Percentiles rank a stretch among this genome's conserved stretches.
Evolutionary conservation across 2,329 filamentous ascomycete genomes (phyloP).

Genomic region (Arthroderma sp.): DNA sequence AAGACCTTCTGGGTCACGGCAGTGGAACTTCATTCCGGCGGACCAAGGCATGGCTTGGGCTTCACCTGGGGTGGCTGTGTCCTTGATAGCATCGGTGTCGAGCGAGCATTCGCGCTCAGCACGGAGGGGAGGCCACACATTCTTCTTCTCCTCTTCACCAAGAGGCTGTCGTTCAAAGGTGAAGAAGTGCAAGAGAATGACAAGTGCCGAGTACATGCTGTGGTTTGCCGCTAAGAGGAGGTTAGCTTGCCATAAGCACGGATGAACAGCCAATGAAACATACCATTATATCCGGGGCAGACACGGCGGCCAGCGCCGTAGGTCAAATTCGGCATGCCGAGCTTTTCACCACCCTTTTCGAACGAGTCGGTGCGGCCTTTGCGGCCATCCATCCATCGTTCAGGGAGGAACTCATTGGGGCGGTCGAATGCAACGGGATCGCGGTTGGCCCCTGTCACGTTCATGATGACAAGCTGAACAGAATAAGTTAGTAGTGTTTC

Average conservation of each 20-base stretch:
- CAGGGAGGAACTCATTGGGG: slow-evolving; percentile 4
- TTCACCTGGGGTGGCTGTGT: slow-evolving; percentile 11
- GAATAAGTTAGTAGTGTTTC: not conserved
- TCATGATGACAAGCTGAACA: slow-evolving; percentile 7
- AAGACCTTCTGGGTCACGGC: not conserved
- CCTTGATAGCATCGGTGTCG: slow-evolving; percentile 10
- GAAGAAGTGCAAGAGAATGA: slow-evolving; percentile 12
- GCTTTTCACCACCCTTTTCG: slow-evolving; percentile 4
- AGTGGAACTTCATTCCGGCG: slow-evolving; percentile 11
- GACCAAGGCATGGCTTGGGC: slow-evolving; percentile 12
- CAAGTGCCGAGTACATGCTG: slow-evolving; percentile 11
- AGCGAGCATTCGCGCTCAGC: slow-evolving; percentile 12
- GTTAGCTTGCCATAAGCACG: too few species aligned
- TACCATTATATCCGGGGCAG: slow-evolving; percentile 5
- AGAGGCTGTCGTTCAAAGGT: slow-evolving; percentile 12
- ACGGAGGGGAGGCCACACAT: slow-evolving; percentile 17
- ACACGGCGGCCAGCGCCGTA: slow-evolving; percentile 5
- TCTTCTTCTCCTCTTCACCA: slow-evolving; percentile 10
- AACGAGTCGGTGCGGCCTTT: slow-evolving; percentile 4
- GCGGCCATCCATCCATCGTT: slow-evolving; percentile 4
- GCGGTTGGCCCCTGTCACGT: slow-evolving; percentile 3
- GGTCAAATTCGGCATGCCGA: slow-evolving; percentile 4
- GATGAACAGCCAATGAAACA: not conserved
- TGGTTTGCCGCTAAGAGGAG: slow-evolving; percentile 9
- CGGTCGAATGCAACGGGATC: slow-evolving; percentile 4